Base-by-base conservation (phyloP, 768 basidiomycete species). In the Crepidotus variabilis region DNA sequence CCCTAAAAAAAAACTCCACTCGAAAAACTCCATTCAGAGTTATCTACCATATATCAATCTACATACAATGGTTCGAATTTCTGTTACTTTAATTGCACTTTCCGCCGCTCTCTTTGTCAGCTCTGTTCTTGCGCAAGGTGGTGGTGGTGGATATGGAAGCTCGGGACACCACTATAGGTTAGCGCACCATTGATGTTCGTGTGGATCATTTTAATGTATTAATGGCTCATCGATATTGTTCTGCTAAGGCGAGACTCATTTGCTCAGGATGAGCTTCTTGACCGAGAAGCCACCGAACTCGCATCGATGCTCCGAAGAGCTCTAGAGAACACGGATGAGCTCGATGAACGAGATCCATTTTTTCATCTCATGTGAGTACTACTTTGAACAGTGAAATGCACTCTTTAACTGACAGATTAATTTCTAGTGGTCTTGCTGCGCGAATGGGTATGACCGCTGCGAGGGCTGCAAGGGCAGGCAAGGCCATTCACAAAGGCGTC, bases 321-420 rank as follows among this genome's bases (percentile, higher is more conserved):
- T 3, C 18, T 43, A 11, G 60, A 61, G 11, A 34, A 58, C 21
- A 46, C 50, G 5, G 57, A 61, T 6, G 48, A 51, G 10, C 47
- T 60, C 10, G 59, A 60, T 28, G 55, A 60, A 51, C 55, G 59
- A 16, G 50, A 46, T 7, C 59, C 59, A 22, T 60, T 57, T 14
- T 52, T 59, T 45, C 54, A 54, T 3, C 45, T 55, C 39, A 10
- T 56, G 55, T 60, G n/a, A 9, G 24, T 39, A 24, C 10, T 14
- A 28, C 32, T 43, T n/a, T n/a, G n/a, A n/a, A n/a, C 39, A 14
- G 13, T 43, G 14, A 43, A 20, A 4, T 11, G 13, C 13, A 20
- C 39, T 43, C 39, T 43, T 5, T 20, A 11, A 20, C 13, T 14
- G 39, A 16, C 28, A n/a, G n/a, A n/a, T n/a, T 1, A 45, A 34